These are phyloP conservation scores for Zoysia japonica DNA, from an alignment of 176 grass and related monocot genomes.

Conservation along the genomic window DNA sequence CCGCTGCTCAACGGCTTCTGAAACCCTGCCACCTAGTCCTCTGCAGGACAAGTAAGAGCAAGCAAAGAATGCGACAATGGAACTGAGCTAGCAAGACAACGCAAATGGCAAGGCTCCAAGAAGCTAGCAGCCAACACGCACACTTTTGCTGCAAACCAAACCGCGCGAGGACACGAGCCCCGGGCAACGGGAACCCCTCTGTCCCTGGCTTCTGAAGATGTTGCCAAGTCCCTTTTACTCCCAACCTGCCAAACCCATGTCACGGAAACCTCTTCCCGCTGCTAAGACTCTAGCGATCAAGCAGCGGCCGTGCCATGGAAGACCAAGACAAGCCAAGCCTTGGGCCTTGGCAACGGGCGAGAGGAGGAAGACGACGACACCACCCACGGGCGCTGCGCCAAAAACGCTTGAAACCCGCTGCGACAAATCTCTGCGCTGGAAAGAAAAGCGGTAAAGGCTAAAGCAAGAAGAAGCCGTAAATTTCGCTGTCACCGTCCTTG, in stretches of 20 bases:
- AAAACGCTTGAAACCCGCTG: conserved; percentile 40
- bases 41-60: background rate
- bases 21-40: background rate
- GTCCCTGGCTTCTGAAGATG: conserved; percentile 27
- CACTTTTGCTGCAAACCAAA: background rate
- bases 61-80: background rate
- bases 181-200: background rate
- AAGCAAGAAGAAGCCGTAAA: background rate
- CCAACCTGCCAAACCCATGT: conserved; percentile 26
- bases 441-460: background rate
- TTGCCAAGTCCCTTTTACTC: conserved; percentile 34
- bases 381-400: conserved; percentile 26
- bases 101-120: conserved; percentile 34
- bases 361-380: conserved; percentile 10
- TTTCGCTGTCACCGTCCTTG: background rate
- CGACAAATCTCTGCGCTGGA: conserved; percentile 38
- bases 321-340: background rate
- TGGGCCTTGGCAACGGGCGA: conserved; percentile 5
- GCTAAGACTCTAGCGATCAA: background rate
- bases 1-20: too few species aligned
- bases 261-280: background rate
- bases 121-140: conserved; percentile 30
- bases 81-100: background rate
- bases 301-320: background rate
- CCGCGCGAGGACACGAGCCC: conserved; percentile 11